Conservation (phyloP, 2,329 filamentous ascomycete species). For the Botrytis squamosa region DNA sequence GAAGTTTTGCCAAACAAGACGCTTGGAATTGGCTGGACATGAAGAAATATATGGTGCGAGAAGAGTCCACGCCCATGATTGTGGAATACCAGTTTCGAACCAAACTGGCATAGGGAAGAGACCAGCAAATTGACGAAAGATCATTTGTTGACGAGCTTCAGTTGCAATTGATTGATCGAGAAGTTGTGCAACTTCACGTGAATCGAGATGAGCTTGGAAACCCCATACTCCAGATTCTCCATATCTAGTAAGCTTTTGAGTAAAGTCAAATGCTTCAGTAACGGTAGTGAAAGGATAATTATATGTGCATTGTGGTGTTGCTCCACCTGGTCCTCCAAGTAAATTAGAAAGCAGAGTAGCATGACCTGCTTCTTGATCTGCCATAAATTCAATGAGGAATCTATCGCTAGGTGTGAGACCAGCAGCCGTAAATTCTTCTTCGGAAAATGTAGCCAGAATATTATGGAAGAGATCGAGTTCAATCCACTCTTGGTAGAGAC, state of each 20-base stretch:
- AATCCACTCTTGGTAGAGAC: slow-evolving; percentile 80
- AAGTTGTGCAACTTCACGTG: slow-evolving; percentile 69
- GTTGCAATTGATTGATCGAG: slow-evolving; percentile 74
- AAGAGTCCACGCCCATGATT: slow-evolving; percentile 82
- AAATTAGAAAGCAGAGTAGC: slow-evolving; percentile 76
- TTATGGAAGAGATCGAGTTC: slow-evolving; percentile 81
- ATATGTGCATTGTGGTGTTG: slow-evolving; percentile 72
- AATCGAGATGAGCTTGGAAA: slow-evolving; percentile 75
- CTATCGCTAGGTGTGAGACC: slow-evolving; percentile 69
- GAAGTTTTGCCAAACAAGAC: slow-evolving; percentile 83
- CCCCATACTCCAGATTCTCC: slow-evolving; percentile 80
- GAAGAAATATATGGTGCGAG: slow-evolving; percentile 77
- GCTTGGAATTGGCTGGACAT: slow-evolving; percentile 71
- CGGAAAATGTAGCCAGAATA: slow-evolving; percentile 67
- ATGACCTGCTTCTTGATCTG: slow-evolving; percentile 73
- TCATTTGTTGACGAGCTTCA: slow-evolving; percentile 79
- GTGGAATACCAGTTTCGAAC: slow-evolving; percentile 77
- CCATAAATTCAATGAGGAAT: slow-evolving; percentile 73
- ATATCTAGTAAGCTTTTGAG: slow-evolving; percentile 79
- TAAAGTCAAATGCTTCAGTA: slow-evolving; percentile 78
- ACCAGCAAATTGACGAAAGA: slow-evolving; percentile 79
- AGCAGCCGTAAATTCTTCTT: slow-evolving; percentile 65
- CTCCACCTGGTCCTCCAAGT: slow-evolving; percentile 58
- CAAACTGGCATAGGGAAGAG: slow-evolving; percentile 80
- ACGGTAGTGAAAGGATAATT: slow-evolving; percentile 77